These are phyloP conservation scores for Solanum corneliomulleri DNA, from an alignment of 257 asterid species.

Conservation along the genomic window DNA sequence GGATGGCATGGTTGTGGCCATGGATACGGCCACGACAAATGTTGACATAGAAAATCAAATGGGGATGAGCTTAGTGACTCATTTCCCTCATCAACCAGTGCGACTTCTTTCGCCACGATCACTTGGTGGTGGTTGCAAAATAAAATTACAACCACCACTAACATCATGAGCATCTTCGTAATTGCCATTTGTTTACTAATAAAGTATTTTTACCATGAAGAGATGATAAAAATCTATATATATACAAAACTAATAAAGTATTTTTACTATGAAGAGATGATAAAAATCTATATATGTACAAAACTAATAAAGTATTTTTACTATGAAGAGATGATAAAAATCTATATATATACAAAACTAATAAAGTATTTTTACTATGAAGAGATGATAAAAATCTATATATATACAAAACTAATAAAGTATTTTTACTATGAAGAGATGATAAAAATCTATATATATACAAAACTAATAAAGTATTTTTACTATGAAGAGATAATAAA, in stretches of 20 bases:
- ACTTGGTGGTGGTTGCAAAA: not conserved
- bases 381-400: not conserved
- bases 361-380: not conserved
- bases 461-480: not conserved
- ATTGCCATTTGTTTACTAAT: not conserved
- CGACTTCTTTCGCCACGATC: not conserved
- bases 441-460: not conserved
- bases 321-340: not conserved
- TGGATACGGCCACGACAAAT: not conserved
- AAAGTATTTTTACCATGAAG: not conserved
- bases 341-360: not conserved
- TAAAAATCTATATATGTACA: not conserved
- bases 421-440: not conserved
- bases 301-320: not conserved
- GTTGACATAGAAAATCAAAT: not conserved
- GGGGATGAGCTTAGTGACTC: not conserved
- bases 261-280: not conserved
- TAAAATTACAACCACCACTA: not conserved
- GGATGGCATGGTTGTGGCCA: not conserved
- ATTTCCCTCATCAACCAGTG: too few relatives aligned
- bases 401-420: not conserved
- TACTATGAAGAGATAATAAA: not conserved
- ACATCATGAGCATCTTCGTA: not conserved
- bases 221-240: not conserved
- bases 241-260: not conserved